These are phyloP conservation scores for Penicillium sp. DNA, from an alignment of 2,329 filamentous ascomycete species.

Conservation along the genomic window DNA sequence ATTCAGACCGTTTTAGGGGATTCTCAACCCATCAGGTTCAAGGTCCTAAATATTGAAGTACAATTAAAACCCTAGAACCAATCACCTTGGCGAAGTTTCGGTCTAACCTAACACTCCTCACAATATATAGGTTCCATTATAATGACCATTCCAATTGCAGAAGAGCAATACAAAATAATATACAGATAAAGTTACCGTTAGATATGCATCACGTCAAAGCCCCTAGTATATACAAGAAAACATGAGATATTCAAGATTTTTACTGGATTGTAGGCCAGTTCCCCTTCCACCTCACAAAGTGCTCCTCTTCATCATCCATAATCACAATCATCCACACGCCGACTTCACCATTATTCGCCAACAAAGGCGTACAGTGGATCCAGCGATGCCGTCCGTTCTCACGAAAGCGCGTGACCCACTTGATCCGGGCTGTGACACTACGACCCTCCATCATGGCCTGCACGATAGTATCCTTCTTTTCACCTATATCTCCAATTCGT, in stretches of 20 bases:
- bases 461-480: constrained; percentile 56
- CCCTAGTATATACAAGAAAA: constrained; percentile 1
- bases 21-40: too few species aligned
- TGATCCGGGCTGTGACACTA: constrained; percentile 72
- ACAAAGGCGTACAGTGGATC: constrained; percentile 74
- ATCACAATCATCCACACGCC: constrained; percentile 79
- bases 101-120: too few species aligned
- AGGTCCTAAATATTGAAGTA: too few species aligned
- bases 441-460: constrained; percentile 66
- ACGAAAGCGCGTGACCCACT: constrained; percentile 61
- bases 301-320: constrained; percentile 61
- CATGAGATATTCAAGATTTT: neutral
- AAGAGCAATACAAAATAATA: neutral
- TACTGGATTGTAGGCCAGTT: neutral
- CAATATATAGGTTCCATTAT: too few species aligned
- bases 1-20: too few species aligned
- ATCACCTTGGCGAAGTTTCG: too few species aligned
- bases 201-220: neutral
- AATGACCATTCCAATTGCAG: neutral
- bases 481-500: constrained; percentile 47
- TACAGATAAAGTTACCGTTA: neutral
- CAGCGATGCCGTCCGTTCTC: constrained; percentile 64
- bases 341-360: constrained; percentile 65
- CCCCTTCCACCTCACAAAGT: constrained; percentile 13
- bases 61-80: too few species aligned